phyloP scores from a whole-genome alignment of 2,329 filamentous ascomycete species.

The Triangularia setosa region DNA sequence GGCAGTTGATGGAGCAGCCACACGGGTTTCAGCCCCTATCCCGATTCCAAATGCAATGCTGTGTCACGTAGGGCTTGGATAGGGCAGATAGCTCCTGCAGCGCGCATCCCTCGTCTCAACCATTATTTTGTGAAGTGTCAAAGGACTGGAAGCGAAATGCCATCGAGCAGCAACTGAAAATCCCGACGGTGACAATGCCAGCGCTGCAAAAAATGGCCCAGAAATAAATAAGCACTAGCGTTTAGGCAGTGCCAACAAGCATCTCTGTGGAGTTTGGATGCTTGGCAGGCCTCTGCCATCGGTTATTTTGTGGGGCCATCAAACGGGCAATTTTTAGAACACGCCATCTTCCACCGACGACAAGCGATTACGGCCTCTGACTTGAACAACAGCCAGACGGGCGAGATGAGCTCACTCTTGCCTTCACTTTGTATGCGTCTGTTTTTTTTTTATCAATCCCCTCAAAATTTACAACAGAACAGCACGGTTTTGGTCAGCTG shows the following conservation, averaged over 20 bases:
- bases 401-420: background rate
- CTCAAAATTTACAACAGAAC: no score
- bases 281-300: background rate
- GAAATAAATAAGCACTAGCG: background rate
- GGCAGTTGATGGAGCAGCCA: background rate
- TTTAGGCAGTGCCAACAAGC: background rate
- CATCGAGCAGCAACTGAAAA: background rate
- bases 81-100: background rate
- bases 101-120: background rate
- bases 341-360: background rate
- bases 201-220: background rate
- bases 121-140: background rate
- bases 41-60: background rate
- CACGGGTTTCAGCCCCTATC: background rate
- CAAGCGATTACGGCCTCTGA: no score
- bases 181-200: background rate
- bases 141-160: background rate
- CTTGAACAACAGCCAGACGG: background rate
- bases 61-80: background rate
- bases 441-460: no score
- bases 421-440: background rate
- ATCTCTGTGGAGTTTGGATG: background rate
- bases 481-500: no score
- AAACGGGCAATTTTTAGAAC: background rate
- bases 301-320: background rate